Conservation (phyloP, 305 asterid species). For the Coffea humblotiana region DNA sequence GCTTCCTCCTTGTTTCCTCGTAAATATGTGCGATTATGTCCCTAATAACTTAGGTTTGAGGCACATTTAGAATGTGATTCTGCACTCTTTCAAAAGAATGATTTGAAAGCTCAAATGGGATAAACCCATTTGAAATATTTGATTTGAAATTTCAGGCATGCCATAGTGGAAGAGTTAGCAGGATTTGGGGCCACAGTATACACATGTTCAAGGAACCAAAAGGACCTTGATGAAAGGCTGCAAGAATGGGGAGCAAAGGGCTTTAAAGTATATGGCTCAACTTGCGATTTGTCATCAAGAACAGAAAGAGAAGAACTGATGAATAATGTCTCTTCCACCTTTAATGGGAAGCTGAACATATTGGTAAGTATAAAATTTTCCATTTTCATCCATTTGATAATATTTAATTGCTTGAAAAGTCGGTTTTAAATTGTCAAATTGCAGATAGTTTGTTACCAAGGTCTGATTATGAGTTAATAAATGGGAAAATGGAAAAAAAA, state of each 20-base stretch:
- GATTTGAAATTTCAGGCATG: slow-evolving; percentile 30
- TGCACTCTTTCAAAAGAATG: neutral
- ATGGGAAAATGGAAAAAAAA: neutral
- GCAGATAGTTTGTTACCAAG: neutral
- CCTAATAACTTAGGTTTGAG: neutral
- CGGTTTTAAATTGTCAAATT: neutral
- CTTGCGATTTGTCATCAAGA: slow-evolving; percentile 52
- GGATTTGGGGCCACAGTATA: slow-evolving; percentile 67
- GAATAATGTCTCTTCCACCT: slow-evolving; percentile 38
- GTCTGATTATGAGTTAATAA: neutral
- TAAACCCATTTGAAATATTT: neutral
- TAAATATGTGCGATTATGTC: too few species aligned
- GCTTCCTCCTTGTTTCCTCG: too few species aligned
- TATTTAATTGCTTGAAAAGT: neutral
- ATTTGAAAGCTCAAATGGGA: neutral
- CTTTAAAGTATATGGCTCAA: slow-evolving; percentile 52
- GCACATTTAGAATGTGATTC: too few species aligned
- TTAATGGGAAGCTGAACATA: slow-evolving; percentile 67
- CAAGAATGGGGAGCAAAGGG: slow-evolving; percentile 75
- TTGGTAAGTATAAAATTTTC: slow-evolving; percentile 41
- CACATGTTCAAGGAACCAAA: slow-evolving; percentile 63
- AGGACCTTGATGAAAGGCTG: slow-evolving; percentile 46
- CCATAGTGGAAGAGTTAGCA: slow-evolving; percentile 78
- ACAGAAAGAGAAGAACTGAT: slow-evolving; percentile 51
- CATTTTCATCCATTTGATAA: neutral